phyloP scores from a whole-genome alignment of 768 basidiomycete genomes.

The Amanita molliuscula region DNA sequence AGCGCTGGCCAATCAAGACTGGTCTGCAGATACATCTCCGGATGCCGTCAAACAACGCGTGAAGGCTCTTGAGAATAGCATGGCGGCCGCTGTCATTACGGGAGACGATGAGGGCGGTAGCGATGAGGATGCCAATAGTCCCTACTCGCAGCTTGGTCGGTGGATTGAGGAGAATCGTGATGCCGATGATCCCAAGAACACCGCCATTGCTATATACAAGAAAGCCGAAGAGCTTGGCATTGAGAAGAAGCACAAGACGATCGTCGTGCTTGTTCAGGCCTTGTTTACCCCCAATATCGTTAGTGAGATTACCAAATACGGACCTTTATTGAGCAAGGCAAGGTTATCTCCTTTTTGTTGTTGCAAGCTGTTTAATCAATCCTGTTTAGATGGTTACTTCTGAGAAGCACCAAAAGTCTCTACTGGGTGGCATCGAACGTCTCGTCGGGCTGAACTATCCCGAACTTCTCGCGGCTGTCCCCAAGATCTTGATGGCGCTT shows the following conservation, averaged over 20 bases:
- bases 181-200: slow-evolving; percentile 35
- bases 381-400: slow-evolving; percentile 64
- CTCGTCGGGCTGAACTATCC: slow-evolving; percentile 67
- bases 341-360: slow-evolving; percentile 11
- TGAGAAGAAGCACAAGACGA: slow-evolving; percentile 89
- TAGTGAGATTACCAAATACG: slow-evolving; percentile 52
- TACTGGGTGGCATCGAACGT: slow-evolving; percentile 90
- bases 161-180: slow-evolving; percentile 75
- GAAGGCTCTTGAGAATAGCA: slow-evolving; percentile 50
- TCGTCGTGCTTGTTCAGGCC: slow-evolving; percentile 73
- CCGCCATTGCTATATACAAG: slow-evolving; percentile 66
- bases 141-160: slow-evolving; percentile 70
- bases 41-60: slow-evolving; percentile 82
- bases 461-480: slow-evolving; percentile 59
- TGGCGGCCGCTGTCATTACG: slow-evolving; percentile 42
- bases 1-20: slow-evolving; percentile 59
- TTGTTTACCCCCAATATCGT: slow-evolving; percentile 73
- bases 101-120: slow-evolving; percentile 85
- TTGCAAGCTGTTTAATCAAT: slow-evolving; percentile 6
- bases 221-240: slow-evolving; percentile 88
- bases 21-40: slow-evolving; percentile 87
- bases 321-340: slow-evolving; percentile 70
- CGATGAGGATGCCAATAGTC: slow-evolving; percentile 79
- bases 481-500: slow-evolving; percentile 89
- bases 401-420: slow-evolving; percentile 92